Base-by-base conservation (phyloP, 495 filamentous ascomycete genomes). In the Aspergillus carlsbadensis region DNA sequence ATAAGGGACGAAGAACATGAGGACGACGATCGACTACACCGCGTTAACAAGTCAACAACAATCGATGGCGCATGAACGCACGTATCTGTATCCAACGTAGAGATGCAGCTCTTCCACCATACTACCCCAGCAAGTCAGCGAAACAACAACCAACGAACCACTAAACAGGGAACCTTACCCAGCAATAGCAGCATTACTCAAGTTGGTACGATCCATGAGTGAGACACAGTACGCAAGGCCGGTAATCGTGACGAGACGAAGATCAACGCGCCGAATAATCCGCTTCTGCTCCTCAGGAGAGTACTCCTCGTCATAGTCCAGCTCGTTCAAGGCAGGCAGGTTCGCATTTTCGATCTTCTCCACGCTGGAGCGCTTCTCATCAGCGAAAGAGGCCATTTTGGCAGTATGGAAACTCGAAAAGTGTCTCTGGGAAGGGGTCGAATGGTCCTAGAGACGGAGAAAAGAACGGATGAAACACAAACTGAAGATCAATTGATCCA, bases 1-100 rank as follows among this genome's bases (percentile, higher is more conserved):
- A 56, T 89, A 89, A 11, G 85, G 77, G 15, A 84, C 73, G 70
- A 87, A 89, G 73, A 89, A 88, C 60, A 87, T 78, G 26, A 87
- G 67, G 13, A 82, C 76, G 39, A 85, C 70, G 58, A 85, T 77
- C 18, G 75, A 80, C 76, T 87, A 54, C 2, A 24, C 15, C 10
- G 2, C 1, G 24, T 59, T 18, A 62, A 47, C 34, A 40, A 24
- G 17, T 18, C 5, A 29, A 48, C 17, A 34, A 31, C 6, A 26
- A 6, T 22, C 11, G 18, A 6, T 11, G 31, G 21, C 43, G 10
- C 26, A 15, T 29, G 4, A 14, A 56, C 54, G 10, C 22, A 53
- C 73, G 59, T 80, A 81, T 33, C 77, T 74, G 37, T 65, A 61
- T 7, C 72, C 78, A 18, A 72, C 61, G 20, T 60, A 47, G 31